Evolutionary conservation across 768 basidiomycete species (phyloP).

Genomic region (Mrakia hoshinonis): DNA sequence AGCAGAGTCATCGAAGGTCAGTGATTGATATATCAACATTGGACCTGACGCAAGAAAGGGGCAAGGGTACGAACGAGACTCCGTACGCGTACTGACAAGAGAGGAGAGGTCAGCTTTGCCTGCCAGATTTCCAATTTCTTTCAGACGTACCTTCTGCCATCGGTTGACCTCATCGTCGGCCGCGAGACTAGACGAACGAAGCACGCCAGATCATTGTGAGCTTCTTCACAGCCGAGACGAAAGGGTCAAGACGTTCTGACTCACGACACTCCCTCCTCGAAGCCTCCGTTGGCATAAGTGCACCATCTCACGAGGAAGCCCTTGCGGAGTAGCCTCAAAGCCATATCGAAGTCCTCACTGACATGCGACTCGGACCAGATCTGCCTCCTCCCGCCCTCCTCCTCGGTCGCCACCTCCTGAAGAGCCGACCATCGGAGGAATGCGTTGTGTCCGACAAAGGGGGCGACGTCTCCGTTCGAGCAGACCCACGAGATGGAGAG

Average conservation of each 20-base stretch:
- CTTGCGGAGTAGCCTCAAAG: slow-evolving; percentile 55
- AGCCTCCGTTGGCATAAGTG: slow-evolving; percentile 71
- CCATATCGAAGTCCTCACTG: slow-evolving; percentile 25
- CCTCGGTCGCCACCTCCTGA: slow-evolving; percentile 51
- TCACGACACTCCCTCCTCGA: slow-evolving; percentile 77
- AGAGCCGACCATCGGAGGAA: slow-evolving; percentile 82
- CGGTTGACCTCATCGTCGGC: slow-evolving; percentile 82
- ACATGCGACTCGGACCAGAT: slow-evolving; percentile 27
- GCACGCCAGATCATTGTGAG: background rate
- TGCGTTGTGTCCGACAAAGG: slow-evolving; percentile 49
- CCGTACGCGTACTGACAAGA: slow-evolving; percentile 45
- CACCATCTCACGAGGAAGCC: slow-evolving; percentile 48
- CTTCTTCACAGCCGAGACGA: background rate
- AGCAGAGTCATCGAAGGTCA: no score
- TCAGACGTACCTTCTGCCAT: no score
- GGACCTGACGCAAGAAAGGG: no score
- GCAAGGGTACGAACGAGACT: no score
- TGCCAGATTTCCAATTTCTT: no score
- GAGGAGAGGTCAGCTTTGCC: no score
- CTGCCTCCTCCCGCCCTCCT: slow-evolving; percentile 10
- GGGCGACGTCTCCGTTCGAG: slow-evolving; percentile 38
- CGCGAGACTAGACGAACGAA: slow-evolving; percentile 47
- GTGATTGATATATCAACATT: no score
- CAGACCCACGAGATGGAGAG: slow-evolving; percentile 37
- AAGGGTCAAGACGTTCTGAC: no score